These are phyloP conservation scores for Nakaseomyces sp. DNA, from an alignment of 1,139 yeast species.

Conservation along the genomic window DNA sequence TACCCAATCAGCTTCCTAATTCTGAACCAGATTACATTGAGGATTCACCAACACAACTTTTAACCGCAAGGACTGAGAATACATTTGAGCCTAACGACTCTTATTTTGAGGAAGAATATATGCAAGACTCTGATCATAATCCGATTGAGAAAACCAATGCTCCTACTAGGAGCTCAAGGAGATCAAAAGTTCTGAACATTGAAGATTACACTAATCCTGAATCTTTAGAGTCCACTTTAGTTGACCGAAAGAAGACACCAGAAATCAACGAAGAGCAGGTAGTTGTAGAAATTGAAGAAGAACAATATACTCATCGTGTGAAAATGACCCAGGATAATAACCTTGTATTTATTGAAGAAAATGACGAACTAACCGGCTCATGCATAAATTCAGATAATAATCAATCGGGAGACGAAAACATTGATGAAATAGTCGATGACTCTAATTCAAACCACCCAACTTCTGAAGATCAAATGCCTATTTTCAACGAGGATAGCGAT, in stretches of 20 bases:
- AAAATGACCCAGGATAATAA: background rate
- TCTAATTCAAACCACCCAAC: background rate
- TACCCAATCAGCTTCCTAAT: background rate
- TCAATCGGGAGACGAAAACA: background rate
- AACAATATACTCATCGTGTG: background rate
- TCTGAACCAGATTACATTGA: conserved; percentile 3
- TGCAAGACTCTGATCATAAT: background rate
- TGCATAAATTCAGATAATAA: background rate
- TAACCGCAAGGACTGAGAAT: background rate
- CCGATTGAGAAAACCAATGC: background rate
- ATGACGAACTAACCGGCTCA: background rate
- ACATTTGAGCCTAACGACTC: background rate
- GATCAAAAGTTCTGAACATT: background rate
- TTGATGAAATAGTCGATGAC: background rate
- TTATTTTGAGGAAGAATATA: background rate
- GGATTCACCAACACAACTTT: background rate
- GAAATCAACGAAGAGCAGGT: background rate
- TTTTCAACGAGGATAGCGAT: background rate
- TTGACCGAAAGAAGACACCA: background rate
- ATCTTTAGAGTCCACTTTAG: background rate
- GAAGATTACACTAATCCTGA: background rate
- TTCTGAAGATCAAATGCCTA: background rate
- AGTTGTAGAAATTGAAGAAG: background rate
- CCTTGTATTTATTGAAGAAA: background rate
- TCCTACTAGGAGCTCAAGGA: background rate